These are phyloP conservation scores for Aspergillus bertholletiae DNA, from an alignment of 495 filamentous ascomycete genomes.

Conservation along the genomic window DNA sequence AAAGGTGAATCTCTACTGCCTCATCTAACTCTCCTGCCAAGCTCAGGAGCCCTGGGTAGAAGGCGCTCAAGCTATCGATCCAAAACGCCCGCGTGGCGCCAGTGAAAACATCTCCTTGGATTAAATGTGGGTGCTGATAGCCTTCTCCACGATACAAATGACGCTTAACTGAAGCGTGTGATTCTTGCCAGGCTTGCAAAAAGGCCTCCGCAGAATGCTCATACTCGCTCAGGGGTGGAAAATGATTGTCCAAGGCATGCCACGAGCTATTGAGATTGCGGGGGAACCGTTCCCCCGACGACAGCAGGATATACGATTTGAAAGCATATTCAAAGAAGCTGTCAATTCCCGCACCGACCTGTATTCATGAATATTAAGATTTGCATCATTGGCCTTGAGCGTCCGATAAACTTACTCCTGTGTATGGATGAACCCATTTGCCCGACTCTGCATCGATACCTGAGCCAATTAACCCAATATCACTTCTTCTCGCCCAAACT, in stretches of 20 bases:
- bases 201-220: constrained; percentile 75
- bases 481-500: constrained; percentile 82
- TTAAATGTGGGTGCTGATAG: constrained; percentile 85
- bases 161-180: constrained; percentile 79
- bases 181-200: constrained; percentile 78
- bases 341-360: constrained; percentile 91
- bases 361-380: neutral
- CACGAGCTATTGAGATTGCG: constrained; percentile 34
- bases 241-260: constrained; percentile 40
- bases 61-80: constrained; percentile 94
- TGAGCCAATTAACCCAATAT: constrained; percentile 82
- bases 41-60: constrained; percentile 88
- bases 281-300: constrained; percentile 48
- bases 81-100: constrained; percentile 80
- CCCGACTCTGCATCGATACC: constrained; percentile 91
- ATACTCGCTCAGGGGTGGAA: constrained; percentile 55
- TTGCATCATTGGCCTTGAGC: neutral
- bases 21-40: constrained; percentile 86
- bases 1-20: constrained; percentile 80
- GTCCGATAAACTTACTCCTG: constrained; percentile 53
- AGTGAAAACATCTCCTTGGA: constrained; percentile 84
- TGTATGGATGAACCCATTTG: constrained; percentile 80
- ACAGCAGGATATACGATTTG: constrained; percentile 87
- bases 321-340: constrained; percentile 98
- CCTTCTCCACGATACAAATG: constrained; percentile 65